These are phyloP conservation scores for Zymoseptoria ardabiliae DNA, from an alignment of 2,329 filamentous ascomycete genomes.

Conservation along the genomic window DNA sequence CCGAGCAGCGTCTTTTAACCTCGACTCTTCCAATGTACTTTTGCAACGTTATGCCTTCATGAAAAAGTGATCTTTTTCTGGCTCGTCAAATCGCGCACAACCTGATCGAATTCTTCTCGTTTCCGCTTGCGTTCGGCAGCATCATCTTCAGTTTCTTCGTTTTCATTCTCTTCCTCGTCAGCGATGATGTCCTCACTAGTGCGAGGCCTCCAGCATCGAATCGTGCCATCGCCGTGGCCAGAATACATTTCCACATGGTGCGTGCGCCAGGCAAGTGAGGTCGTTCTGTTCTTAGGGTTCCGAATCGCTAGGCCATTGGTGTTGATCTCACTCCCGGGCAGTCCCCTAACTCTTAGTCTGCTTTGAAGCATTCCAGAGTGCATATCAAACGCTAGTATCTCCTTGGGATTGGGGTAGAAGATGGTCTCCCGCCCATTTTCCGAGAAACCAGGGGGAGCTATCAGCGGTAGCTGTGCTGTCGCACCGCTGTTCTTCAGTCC, in stretches of 20 bases:
- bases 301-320: conserved; percentile 12
- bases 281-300: conserved; percentile 51
- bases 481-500: conserved; percentile 60
- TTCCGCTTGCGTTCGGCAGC: conserved; percentile 56
- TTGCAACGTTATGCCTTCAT: conserved; percentile 4
- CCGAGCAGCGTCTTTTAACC: not conserved
- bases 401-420: conserved; percentile 67
- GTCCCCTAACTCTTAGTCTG: conserved; percentile 57
- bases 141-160: conserved; percentile 33
- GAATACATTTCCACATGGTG: conserved; percentile 71
- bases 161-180: conserved; percentile 38
- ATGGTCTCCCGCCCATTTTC: conserved; percentile 56
- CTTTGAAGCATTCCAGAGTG: conserved; percentile 68
- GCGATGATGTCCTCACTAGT: conserved; percentile 40
- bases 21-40: not conserved
- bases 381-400: conserved; percentile 74
- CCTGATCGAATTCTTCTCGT: conserved; percentile 69
- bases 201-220: conserved; percentile 68
- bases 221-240: conserved; percentile 74
- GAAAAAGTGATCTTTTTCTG: conserved; percentile 57
- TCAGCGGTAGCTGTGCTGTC: conserved; percentile 35
- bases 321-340: conserved; percentile 10
- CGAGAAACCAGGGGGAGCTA: conserved; percentile 55
- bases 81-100: conserved; percentile 69
- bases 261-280: conserved; percentile 66